phyloP scores from a whole-genome alignment of 2,329 filamentous ascomycete genomes.

The Penicillium thymicola region DNA sequence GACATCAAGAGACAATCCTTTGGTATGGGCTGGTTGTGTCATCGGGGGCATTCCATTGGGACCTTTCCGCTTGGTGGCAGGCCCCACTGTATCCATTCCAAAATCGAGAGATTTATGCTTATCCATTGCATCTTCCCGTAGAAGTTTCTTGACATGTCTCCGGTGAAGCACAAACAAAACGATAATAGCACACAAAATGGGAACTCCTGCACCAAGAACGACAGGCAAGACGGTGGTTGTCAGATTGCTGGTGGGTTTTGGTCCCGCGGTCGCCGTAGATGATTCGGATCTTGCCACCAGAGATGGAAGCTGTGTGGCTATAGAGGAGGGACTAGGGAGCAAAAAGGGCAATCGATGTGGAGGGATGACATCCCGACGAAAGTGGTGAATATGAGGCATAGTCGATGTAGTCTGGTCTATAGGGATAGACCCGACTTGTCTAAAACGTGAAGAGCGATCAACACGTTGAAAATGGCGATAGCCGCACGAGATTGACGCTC shows the following conservation, averaged over 20 bases:
- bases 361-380: slow-evolving; percentile 28
- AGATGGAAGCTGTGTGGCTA: slow-evolving; percentile 19
- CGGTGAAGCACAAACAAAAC: slow-evolving; percentile 76
- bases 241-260: slow-evolving; percentile 56
- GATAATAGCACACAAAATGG: slow-evolving; percentile 63
- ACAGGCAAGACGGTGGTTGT: slow-evolving; percentile 63
- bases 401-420: slow-evolving; percentile 3
- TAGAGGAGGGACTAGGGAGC: slow-evolving; percentile 10
- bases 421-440: not conserved
- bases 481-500: slow-evolving; percentile 4
- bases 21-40: slow-evolving; percentile 37
- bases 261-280: slow-evolving; percentile 31
- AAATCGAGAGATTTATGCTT: slow-evolving; percentile 92
- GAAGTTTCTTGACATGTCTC: slow-evolving; percentile 68
- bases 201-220: slow-evolving; percentile 69
- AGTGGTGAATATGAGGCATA: slow-evolving; percentile 24
- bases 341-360: slow-evolving; percentile 24
- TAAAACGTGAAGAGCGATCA: slow-evolving; percentile 8
- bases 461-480: slow-evolving; percentile 3
- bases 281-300: slow-evolving; percentile 29
- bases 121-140: slow-evolving; percentile 76
- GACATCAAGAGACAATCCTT: slow-evolving; percentile 59
- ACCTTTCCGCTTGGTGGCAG: slow-evolving; percentile 41
- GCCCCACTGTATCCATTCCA: slow-evolving; percentile 62
- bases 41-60: slow-evolving; percentile 40